phyloP scores from a whole-genome alignment of 805 yeast genomes.

The Wickerhamomyces hampshirensis region DNA sequence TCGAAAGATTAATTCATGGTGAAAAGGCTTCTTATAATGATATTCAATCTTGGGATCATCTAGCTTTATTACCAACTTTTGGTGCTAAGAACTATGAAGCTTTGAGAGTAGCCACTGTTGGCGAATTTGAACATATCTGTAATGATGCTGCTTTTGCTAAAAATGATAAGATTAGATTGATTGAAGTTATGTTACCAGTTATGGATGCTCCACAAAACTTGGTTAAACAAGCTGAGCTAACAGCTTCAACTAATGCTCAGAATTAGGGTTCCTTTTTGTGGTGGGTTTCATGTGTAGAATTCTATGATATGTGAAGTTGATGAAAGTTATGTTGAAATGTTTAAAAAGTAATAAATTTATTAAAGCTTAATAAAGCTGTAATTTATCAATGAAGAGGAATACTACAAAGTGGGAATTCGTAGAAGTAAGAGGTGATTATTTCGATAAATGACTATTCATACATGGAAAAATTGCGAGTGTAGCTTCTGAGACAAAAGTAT shows the following conservation, averaged over 20 bases:
- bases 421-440: no score
- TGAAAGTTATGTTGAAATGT: no score
- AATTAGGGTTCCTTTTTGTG: no score
- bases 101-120: constrained; percentile 47
- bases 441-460: no score
- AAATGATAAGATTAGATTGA: constrained; percentile 56
- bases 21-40: constrained; percentile 58
- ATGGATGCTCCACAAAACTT: constrained; percentile 69
- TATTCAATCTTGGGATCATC: constrained; percentile 67
- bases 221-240: constrained; percentile 61
- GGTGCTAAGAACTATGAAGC: constrained; percentile 51
- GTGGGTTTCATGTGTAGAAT: no score
- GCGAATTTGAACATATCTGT: constrained; percentile 52
- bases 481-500: no score
- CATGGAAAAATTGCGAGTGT: no score
- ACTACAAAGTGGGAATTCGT: no score
- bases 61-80: constrained; percentile 45
- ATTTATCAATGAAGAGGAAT: no score
- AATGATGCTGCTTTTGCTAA: constrained; percentile 42
- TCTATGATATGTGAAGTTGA: no score
- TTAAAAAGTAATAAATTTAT: no score
- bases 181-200: constrained; percentile 63
- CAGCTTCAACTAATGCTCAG: constrained; percentile 41
- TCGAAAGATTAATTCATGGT: constrained; percentile 72
- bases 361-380: no score